phyloP scores from a whole-genome alignment of 2,329 filamentous ascomycete genomes.

The Thelonectria discophora region DNA sequence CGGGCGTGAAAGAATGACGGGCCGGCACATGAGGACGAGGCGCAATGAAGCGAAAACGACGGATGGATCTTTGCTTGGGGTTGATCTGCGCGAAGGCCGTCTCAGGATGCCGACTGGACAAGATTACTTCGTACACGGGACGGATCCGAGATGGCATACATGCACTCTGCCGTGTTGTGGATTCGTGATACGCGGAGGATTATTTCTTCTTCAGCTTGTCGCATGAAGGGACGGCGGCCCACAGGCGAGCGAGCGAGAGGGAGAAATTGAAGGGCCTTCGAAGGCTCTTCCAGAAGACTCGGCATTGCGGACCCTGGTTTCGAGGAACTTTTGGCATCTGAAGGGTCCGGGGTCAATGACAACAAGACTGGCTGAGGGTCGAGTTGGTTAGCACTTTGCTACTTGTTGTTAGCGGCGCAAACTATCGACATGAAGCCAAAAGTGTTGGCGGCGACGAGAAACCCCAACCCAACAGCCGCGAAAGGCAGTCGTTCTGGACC shows the following conservation, averaged over 20 bases:
- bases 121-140: conserved; percentile 8
- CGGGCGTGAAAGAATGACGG: conserved; percentile 5
- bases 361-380: background rate
- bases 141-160: conserved; percentile 10
- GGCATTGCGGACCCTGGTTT: background rate
- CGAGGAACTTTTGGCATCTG: conserved; percentile 7
- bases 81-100: conserved; percentile 1
- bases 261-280: conserved; percentile 8
- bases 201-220: background rate
- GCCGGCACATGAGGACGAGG: conserved; percentile 5
- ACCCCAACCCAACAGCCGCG: background rate
- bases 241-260: background rate
- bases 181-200: conserved; percentile 6
- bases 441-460: background rate
- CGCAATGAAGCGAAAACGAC: background rate
- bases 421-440: background rate
- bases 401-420: background rate
- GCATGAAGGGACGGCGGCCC: background rate
- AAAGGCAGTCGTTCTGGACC: conserved; percentile 32
- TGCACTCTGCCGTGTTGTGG: background rate
- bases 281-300: conserved; percentile 6
- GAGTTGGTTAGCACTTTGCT: background rate
- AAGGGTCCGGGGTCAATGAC: background rate
- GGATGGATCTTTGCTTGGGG: background rate
- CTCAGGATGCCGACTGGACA: background rate